Evolutionary conservation across 495 filamentous ascomycete species (phyloP).

Genomic region (Delitschia confertaspora): DNA sequence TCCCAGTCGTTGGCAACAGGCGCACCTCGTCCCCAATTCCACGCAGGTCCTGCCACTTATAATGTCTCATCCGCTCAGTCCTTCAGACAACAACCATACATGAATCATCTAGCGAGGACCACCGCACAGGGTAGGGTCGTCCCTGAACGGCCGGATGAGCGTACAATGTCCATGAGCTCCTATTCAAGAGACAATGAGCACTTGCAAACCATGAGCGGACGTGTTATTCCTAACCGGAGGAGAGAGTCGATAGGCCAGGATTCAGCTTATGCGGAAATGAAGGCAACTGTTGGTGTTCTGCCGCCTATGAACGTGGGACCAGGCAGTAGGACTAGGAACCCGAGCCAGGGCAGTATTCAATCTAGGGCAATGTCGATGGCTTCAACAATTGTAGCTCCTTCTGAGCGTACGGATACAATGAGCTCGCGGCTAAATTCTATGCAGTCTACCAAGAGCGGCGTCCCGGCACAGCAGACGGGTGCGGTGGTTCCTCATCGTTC

Average conservation of each 20-base stretch:
- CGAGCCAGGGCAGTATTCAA: conserved; percentile 34
- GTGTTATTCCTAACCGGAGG: conserved; percentile 65
- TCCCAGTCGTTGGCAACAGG: conserved; percentile 84
- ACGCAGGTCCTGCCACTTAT: conserved; percentile 49
- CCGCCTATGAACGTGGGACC: conserved; percentile 23
- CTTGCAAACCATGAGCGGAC: conserved; percentile 81
- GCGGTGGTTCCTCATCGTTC: conserved; percentile 43
- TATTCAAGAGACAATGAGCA: conserved; percentile 71
- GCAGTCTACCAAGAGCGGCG: conserved; percentile 38
- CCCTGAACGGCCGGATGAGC: conserved; percentile 83
- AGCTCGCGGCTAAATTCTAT: conserved; percentile 32
- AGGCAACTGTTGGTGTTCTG: conserved; percentile 11
- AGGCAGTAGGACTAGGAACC: conserved; percentile 30
- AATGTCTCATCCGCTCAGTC: conserved; percentile 59
- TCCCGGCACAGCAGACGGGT: conserved; percentile 18
- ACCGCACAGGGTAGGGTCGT: conserved; percentile 85
- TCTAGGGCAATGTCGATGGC: conserved; percentile 81
- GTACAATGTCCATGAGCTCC: conserved; percentile 90
- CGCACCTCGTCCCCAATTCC: conserved; percentile 57
- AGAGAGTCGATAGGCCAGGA: conserved; percentile 43
- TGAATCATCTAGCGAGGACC: conserved; percentile 54
- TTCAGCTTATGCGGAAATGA: conserved; percentile 5
- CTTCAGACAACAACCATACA: conserved; percentile 68
- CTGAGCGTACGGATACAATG: conserved; percentile 39
- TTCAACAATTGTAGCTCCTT: conserved; percentile 53